phyloP scores from a whole-genome alignment of 495 filamentous ascomycete species.

The Xylaria scruposa region DNA sequence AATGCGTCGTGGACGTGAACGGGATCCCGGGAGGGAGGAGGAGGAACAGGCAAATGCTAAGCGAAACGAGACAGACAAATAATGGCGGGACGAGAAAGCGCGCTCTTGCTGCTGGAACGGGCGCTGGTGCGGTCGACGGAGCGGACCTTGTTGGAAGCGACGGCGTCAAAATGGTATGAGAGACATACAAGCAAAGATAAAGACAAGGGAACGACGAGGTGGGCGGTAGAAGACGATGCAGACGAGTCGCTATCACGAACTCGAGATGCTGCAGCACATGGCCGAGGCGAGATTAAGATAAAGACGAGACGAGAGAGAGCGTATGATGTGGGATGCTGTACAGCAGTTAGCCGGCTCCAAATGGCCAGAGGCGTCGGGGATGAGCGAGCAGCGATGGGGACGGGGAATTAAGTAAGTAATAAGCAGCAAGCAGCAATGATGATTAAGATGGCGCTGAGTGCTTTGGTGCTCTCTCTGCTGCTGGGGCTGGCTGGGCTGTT shows the following conservation, averaged over 20 bases:
- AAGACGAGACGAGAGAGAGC: conserved; percentile 5
- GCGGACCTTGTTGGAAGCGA: conserved; percentile 24
- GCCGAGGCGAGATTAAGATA: background rate
- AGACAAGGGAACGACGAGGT: background rate
- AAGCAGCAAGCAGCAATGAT: background rate
- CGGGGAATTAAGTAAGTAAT: background rate
- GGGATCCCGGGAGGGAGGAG: background rate
- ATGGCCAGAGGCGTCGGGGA: conserved; percentile 15
- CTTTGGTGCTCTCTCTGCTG: background rate
- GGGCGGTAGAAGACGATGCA: conserved; percentile 5
- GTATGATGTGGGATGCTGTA: conserved; percentile 23
- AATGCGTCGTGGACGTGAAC: background rate
- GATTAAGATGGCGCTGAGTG: background rate
- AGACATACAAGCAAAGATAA: conserved; percentile 27
- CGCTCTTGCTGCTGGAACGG: conserved; percentile 6
- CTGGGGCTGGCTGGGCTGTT: conserved; percentile 17
- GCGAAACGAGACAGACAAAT: background rate
- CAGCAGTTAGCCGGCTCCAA: conserved; percentile 15
- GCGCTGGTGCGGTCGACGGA: conserved; percentile 22
- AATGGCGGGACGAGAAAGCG: background rate
- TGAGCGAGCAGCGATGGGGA: conserved; percentile 11
- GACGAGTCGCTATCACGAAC: conserved; percentile 26
- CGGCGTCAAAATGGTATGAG: conserved; percentile 18
- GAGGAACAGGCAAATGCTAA: background rate
- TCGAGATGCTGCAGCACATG: conserved; percentile 23